Evolutionary conservation across 202 grass and related monocot genomes (phyloP), one percentile per base, ranked within the genome.

Genomic region (Zoysia matrella): DNA sequence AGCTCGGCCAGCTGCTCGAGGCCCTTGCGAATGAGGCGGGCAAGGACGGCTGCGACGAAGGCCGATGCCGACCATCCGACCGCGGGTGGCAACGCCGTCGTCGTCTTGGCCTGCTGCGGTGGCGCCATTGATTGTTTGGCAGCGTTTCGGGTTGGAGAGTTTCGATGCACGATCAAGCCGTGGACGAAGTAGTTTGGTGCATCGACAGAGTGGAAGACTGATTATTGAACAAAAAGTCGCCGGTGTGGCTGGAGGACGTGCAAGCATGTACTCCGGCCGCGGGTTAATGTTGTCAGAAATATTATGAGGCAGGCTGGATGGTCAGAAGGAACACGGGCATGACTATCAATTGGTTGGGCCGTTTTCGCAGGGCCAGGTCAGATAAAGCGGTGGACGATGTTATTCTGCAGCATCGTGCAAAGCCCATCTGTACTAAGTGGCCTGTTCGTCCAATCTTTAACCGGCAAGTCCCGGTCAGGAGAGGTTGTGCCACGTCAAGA

Each of bases 11-110:
- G 54, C 22, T 84, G 55, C n/a, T 60, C 63, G 41, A 88, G 71
- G 69, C 63, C 81, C 76, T 56, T 80, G 70, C 75, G 70, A 76
- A 84, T 88, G 11, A 88, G 75, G 42, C 70, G 81, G 14, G 86
- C 86, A 10, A 30, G 22, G 22, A 30, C 0, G 22, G 22, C 22
- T 30, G 22, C 22, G 22, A 30, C 22, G 22, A 30, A 30, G 22
- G 22, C 22, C 22, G 22, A 30, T 30, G 22, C 22, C 22, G 70
- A 71, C 81, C 86, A 84, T 4, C 86, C 81, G 4, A 43, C 70
- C 9, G 41, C 4, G 0, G 45, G 4, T 3, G 73, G 73, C 61
- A 45, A 30, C 7, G 80, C 11, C 60, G 2, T 67, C 44, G 65
- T 46, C 52, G 73, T 41, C 36, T 1, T 39, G 10, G 2, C 0